Evolutionary conservation across 768 basidiomycete species (phyloP), one percentile per base, ranked within the genome.

Genomic region (Suillus alpinus): DNA sequence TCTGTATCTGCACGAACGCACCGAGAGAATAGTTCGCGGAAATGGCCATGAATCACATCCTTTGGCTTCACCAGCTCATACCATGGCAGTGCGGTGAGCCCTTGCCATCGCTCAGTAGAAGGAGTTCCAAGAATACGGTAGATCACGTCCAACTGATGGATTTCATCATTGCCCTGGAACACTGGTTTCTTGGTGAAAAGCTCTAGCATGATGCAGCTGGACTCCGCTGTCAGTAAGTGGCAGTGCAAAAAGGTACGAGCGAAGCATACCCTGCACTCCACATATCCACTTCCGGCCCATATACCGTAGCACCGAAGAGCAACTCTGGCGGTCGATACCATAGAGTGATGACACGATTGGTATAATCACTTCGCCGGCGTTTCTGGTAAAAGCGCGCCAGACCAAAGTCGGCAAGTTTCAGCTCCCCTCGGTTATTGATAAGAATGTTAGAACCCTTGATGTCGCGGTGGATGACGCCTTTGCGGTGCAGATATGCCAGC

Each of bases 391-490:
- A 93, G 56, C 97, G 84, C 8, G 97, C 97, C 16, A 99, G 83
- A 46, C 97, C 97, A 74, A 99, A 99, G 76, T 99, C 97, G 9
- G 85, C 97, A 18, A 99, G 83, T 76, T 98, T 98, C 61, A 99
- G 82, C 73, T 96, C 93, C 6, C 97, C 97, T 51, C 81, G 82
- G 58, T 91, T 91, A 68, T 93, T 94, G 62, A 99, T 80, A 29
- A 99, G 79, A 68, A 99, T 99, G 71, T 99, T 99, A 6, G 95
- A 97, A 20, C 97, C 96, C 74, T 99, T 99, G 76, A 99, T 94
- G 75, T 99, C 97, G 20, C 97, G 89, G 73, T 99, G 97, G 59
- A 99, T 92, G 63, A 99, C 93, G 5, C 92, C 91, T 70, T 94
- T 93, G 73, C 90, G 91, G 72, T 99, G 97, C 36, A 99, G 86